A percentile compares a stretch with the other conserved stretches of the same genome.
phyloP scores from a whole-genome alignment of 768 basidiomycete species.

The Boletus vermiculosoides region DNA sequence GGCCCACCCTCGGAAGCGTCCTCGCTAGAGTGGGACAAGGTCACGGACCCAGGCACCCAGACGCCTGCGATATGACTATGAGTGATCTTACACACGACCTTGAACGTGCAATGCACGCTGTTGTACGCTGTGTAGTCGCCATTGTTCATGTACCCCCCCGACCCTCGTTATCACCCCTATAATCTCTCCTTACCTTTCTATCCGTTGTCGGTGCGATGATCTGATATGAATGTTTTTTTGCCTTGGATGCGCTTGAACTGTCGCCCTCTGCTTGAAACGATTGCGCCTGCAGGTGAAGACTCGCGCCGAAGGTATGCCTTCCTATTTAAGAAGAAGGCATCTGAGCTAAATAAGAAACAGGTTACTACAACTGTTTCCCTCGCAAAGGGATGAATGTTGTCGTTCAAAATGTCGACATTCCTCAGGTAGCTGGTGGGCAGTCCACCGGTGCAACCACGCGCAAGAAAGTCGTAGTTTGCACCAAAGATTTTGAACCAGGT shows the following conservation, averaged over 20 bases:
- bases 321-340: conserved; percentile 5
- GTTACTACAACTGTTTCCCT: conserved; percentile 79
- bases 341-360: conserved; percentile 39
- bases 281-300: conserved; percentile 52
- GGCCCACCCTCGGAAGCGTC: conserved; percentile 84
- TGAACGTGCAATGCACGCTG: conserved; percentile 30
- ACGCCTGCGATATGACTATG: conserved; percentile 44
- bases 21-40: conserved; percentile 87
- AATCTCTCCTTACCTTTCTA: conserved; percentile 21
- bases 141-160: conserved; percentile 26
- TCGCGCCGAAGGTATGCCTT: conserved; percentile 72
- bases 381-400: conserved; percentile 66
- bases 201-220: conserved; percentile 35
- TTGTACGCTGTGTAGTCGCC: conserved; percentile 33
- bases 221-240: conserved; percentile 58
- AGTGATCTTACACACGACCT: conserved; percentile 27
- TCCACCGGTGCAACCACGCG: conserved; percentile 24
- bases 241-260: conserved; percentile 21
- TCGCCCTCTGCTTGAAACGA: conserved; percentile 9
- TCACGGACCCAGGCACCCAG: conserved; percentile 71
- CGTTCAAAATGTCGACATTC: conserved; percentile 41
- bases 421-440: conserved; percentile 18
- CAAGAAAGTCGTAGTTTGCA: conserved; percentile 58
- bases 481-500: conserved; percentile 65
- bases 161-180: conserved; percentile 16